phyloP scores from a whole-genome alignment of 2,329 filamentous ascomycete species.

The Aspergillus pseudonomiae region DNA sequence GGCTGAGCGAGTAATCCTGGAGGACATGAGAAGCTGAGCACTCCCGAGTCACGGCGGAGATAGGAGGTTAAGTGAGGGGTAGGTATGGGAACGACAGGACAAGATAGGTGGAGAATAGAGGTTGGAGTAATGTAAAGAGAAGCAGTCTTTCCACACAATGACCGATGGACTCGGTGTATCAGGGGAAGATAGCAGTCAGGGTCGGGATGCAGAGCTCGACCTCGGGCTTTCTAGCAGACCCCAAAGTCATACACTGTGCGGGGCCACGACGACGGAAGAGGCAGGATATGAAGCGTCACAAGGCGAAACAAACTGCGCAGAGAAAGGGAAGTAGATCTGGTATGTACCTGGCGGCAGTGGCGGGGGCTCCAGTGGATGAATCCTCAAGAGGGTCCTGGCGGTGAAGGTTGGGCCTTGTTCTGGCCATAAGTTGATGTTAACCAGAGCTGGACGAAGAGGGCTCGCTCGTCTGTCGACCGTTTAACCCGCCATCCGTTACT shows the following conservation, averaged over 20 bases:
- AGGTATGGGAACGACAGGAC: background rate
- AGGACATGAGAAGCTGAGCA: conserved; percentile 77
- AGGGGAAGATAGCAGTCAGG: conserved; percentile 1
- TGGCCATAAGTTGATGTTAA: conserved; percentile 50
- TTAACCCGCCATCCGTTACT: conserved; percentile 49
- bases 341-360: conserved; percentile 41
- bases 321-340: conserved; percentile 26
- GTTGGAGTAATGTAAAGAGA: background rate
- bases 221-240: conserved; percentile 7
- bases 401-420: conserved; percentile 48
- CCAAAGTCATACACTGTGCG: conserved; percentile 9
- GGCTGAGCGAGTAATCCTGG: conserved; percentile 94
- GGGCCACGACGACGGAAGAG: conserved; percentile 9
- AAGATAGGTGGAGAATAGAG: background rate
- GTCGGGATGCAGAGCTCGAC: conserved; percentile 2
- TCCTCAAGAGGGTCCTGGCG: conserved; percentile 48
- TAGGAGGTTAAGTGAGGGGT: conserved; percentile 8
- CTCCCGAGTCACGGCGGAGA: conserved; percentile 21
- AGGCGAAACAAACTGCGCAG: conserved; percentile 8
- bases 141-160: background rate
- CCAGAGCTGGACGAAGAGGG: conserved; percentile 33
- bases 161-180: background rate
- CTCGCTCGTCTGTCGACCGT: conserved; percentile 37
- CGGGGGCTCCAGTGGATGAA: conserved; percentile 37
- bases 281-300: conserved; percentile 3